A percentile compares a stretch with the other conserved stretches of the same genome.
Evolutionary conservation across 768 basidiomycete species (phyloP).

Genomic region (Leccinum broughii): DNA sequence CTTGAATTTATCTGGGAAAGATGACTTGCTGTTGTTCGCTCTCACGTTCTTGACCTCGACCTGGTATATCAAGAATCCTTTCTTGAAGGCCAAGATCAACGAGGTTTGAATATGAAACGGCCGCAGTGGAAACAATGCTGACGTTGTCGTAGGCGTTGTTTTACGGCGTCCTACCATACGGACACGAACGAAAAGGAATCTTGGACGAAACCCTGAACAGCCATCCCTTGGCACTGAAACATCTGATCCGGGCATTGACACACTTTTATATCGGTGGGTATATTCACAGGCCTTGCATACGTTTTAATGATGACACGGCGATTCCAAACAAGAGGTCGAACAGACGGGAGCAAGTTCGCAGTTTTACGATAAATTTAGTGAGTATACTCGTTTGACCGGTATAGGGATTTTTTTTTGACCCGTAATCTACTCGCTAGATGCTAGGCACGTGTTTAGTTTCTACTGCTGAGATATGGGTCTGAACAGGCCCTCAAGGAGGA

Average conservation of each 20-base stretch:
- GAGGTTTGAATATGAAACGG: conserved; percentile 53
- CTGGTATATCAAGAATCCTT: conserved; percentile 99
- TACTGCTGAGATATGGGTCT: conserved; percentile 3
- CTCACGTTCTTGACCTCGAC: conserved; percentile 92
- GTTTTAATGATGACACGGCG: conserved; percentile 2
- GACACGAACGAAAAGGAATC: conserved; percentile 65
- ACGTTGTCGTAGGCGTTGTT: conserved; percentile 58
- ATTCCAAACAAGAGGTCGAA: conserved; percentile 75
- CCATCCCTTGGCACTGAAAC: conserved; percentile 80
- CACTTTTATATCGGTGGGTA: conserved; percentile 89
- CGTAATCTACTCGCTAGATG: conserved; percentile 39
- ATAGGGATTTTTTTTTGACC: conserved; percentile 11
- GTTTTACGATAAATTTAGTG: conserved; percentile 98
- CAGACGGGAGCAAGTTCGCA: conserved; percentile 97
- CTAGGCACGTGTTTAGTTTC: conserved; percentile 42
- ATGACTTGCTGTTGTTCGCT: conserved; percentile 82
- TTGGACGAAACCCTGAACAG: conserved; percentile 82
- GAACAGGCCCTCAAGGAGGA: conserved; percentile 56
- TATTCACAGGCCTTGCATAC: background rate
- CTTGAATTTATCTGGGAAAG: conserved; percentile 81
- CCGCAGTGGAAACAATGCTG: background rate
- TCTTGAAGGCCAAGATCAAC: conserved; percentile 94
- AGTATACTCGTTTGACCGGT: conserved; percentile 32
- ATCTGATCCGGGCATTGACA: conserved; percentile 89
- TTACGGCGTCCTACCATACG: conserved; percentile 69